Evolutionary conservation across 73 alveolate species (phyloP).

Genomic region (Tetrahymena borealis): DNA sequence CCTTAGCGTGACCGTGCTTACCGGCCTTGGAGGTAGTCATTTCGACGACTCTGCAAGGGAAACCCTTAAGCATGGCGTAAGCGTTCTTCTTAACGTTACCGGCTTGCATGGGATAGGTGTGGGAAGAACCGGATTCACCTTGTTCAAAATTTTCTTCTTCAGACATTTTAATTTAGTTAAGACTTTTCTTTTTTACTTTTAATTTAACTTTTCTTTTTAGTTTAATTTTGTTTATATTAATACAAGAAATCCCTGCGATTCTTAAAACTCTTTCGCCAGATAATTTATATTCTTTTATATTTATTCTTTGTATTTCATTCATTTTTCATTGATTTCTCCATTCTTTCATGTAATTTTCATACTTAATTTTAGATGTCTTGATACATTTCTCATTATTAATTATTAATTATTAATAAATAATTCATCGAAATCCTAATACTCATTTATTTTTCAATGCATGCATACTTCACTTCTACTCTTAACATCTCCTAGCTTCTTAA

Average conservation of each 20-base stretch:
- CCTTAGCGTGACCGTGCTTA: slow-evolving; percentile 94
- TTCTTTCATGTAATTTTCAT: neutral
- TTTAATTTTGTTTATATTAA: neutral
- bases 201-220: neutral
- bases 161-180: neutral
- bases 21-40: slow-evolving; percentile 82
- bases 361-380: too few species aligned
- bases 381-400: too few species aligned
- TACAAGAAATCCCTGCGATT: neutral
- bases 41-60: slow-evolving; percentile 80
- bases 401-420: too few species aligned
- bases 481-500: too few species aligned
- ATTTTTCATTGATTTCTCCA: neutral
- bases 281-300: neutral
- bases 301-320: neutral
- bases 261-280: neutral
- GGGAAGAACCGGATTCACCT: slow-evolving; percentile 84
- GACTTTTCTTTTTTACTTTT: neutral
- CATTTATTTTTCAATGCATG: too few species aligned
- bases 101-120: slow-evolving; percentile 65
- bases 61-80: slow-evolving; percentile 72
- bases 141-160: slow-evolving; percentile 69
- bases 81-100: slow-evolving; percentile 80
- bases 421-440: too few species aligned
- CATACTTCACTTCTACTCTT: too few species aligned